Conservation (phyloP, 2,329 filamentous ascomycete species). For the Botrytis elliptica region DNA sequence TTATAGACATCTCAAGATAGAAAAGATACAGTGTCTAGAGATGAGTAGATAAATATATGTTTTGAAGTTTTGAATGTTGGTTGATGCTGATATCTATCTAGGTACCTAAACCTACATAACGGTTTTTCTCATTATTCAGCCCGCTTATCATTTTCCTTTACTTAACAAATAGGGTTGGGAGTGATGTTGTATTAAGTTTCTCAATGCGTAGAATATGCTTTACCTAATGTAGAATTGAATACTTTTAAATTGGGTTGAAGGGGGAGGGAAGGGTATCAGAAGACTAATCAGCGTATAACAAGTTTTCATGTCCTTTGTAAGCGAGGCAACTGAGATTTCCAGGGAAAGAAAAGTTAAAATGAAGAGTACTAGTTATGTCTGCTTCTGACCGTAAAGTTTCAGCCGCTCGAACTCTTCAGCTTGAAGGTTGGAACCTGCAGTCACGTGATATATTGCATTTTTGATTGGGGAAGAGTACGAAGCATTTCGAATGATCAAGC, state of each 20-base stretch:
- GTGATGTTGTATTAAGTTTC: not conserved
- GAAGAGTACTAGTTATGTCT: not conserved
- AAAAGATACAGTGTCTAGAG: not conserved
- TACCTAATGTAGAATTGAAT: not conserved
- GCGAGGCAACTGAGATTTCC: not conserved
- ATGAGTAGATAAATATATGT: not conserved
- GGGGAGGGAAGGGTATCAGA: not conserved
- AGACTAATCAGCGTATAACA: not conserved
- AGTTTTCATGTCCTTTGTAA: not conserved
- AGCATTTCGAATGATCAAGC: not conserved
- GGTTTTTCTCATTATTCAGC: not conserved
- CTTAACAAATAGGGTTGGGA: not conserved
- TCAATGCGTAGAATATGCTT: not conserved
- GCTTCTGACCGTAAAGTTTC: not conserved
- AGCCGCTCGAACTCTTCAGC: not conserved
- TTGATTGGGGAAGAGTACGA: not conserved
- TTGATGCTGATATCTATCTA: not conserved
- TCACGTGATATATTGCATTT: not conserved
- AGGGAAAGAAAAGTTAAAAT: not conserved
- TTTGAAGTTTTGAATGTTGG: not conserved
- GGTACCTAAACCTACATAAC: not conserved
- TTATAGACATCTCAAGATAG: fast-evolving
- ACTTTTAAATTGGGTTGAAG: not conserved
- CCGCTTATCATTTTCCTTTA: not conserved
- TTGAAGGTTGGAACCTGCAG: fast-evolving